Evolutionary conservation across 371 early-diverging fungal species (phyloP).

Genomic region (Lichtheimia ramosa): DNA sequence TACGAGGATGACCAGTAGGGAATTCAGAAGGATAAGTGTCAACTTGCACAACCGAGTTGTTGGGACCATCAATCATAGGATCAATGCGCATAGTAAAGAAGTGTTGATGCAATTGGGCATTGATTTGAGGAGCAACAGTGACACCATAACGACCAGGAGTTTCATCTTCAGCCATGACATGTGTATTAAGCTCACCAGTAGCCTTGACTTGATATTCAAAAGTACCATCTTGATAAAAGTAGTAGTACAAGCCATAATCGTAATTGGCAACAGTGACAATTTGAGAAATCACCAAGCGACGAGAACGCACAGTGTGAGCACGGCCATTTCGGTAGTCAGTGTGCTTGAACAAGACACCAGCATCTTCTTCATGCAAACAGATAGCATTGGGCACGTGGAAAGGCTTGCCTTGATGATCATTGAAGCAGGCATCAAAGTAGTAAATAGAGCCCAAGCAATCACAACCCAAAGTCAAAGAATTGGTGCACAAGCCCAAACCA

Average conservation of each 20-base stretch:
- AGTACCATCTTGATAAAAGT: conserved; percentile 58
- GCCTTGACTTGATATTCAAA: conserved; percentile 60
- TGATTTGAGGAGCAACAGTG: conserved; percentile 53
- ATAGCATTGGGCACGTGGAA: conserved; percentile 51
- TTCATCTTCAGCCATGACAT: conserved; percentile 54
- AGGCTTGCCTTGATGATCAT: conserved; percentile 50
- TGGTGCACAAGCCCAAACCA: conserved; percentile 53
- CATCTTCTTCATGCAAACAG: conserved; percentile 58
- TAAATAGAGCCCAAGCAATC: conserved; percentile 58
- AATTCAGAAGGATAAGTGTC: conserved; percentile 35
- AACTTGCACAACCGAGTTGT: conserved; percentile 41
- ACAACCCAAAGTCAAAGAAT: conserved; percentile 50
- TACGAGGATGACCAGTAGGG: conserved; percentile 49
- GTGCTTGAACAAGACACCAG: conserved; percentile 56
- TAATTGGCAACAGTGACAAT: conserved; percentile 61
- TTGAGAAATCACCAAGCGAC: conserved; percentile 52
- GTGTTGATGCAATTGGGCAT: conserved; percentile 56
- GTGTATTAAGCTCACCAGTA: conserved; percentile 54
- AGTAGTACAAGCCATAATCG: conserved; percentile 58
- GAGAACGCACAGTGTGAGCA: conserved; percentile 50
- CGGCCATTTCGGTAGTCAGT: conserved; percentile 53
- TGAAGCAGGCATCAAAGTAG: conserved; percentile 55
- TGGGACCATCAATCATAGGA: conserved; percentile 52
- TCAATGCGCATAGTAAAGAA: conserved; percentile 59
- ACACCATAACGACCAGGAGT: conserved; percentile 45